Evolutionary conservation across 2,329 filamentous ascomycete genomes (phyloP).

Genomic region (Chaetomium olivaceum): DNA sequence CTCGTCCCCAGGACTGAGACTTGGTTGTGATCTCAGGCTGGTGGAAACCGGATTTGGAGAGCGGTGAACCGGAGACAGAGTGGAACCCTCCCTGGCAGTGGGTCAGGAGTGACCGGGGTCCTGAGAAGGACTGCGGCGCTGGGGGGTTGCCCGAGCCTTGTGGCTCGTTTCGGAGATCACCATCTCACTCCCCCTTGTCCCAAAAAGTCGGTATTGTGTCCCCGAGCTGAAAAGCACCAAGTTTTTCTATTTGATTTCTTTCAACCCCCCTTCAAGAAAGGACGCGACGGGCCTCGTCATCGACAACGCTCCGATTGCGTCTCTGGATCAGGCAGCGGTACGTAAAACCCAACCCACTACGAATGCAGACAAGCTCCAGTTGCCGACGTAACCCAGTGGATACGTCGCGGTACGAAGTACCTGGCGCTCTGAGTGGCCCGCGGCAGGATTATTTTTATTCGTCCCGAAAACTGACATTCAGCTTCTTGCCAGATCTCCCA

Average conservation of each 20-base stretch:
- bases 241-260: not conserved
- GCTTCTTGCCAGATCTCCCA: constrained; percentile 34
- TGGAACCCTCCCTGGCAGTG: constrained; percentile 8
- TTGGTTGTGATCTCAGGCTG: constrained; percentile 16
- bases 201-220: constrained; percentile 12
- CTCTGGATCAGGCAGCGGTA: constrained; percentile 22
- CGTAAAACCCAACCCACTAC: constrained; percentile 11
- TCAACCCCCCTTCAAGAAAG: not conserved
- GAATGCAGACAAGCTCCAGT: not conserved
- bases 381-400: constrained; percentile 14
- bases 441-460: constrained; percentile 30
- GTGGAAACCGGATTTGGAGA: constrained; percentile 22
- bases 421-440: constrained; percentile 18
- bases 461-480: constrained; percentile 25
- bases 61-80: constrained; percentile 11
- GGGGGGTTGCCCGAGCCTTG: constrained; percentile 16
- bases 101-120: constrained; percentile 17
- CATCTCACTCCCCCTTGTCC: constrained; percentile 21
- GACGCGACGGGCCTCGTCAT: constrained; percentile 19
- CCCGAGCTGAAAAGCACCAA: constrained; percentile 5
- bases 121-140: constrained; percentile 10
- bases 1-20: constrained; percentile 7
- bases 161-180: constrained; percentile 26
- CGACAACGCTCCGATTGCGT: constrained; percentile 19
- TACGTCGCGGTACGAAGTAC: constrained; percentile 9